Base-by-base conservation (phyloP, 2,329 filamentous ascomycete species). In the Chrysosphaeria jannelii region DNA sequence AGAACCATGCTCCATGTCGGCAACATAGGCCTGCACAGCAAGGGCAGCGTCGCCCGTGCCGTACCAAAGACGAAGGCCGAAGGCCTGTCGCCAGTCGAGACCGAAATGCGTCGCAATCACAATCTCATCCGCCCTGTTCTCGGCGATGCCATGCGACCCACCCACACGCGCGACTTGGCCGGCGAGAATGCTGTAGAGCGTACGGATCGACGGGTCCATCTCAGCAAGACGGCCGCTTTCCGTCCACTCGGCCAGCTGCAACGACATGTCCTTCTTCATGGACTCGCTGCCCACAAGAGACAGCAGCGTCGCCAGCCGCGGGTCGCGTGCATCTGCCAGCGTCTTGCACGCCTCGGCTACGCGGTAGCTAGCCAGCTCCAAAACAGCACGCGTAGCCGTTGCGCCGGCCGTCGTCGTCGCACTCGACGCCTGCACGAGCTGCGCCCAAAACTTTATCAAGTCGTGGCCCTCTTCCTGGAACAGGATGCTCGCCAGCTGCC, bases 41-140 rank as follows among this genome's bases (percentile, higher is more conserved):
- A 53, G 49, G 23, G 67, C 60, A 17, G 63, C 56, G 21, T 78
- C 69, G 19, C 64, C 53, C 16, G 58, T 50, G 21, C 66, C 67
- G 40, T 90, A 97, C 72, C 78, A 93, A 2, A 97, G 51, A 20
- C 79, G 65, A 23, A 97, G 53, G 8, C 75, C 81, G 41, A 97
- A 90, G 1, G 79, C 68, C 38, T 89, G 79, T 40, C 75, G 67
- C 85, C 85, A 97, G 39, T 88, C 72, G 17, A 97, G 52, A 4
- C 63, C 63, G 39, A 91, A 97, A 22, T 67, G 66, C 35, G 71
- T 58, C 1, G 76, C 72, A 31, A 97, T 72, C 25, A 65, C 56
- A 38, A 97, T 90, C 0, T 68, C 68, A 9, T 66, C 57, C 19
- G 69, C 57, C 21, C 71, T 66, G 43, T 93, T 75, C 41, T 93